Evolutionary conservation across 306 rosid genomes (phyloP), one percentile per base, ranked within the genome.

Genomic region (Astragalus glycyphyllos): DNA sequence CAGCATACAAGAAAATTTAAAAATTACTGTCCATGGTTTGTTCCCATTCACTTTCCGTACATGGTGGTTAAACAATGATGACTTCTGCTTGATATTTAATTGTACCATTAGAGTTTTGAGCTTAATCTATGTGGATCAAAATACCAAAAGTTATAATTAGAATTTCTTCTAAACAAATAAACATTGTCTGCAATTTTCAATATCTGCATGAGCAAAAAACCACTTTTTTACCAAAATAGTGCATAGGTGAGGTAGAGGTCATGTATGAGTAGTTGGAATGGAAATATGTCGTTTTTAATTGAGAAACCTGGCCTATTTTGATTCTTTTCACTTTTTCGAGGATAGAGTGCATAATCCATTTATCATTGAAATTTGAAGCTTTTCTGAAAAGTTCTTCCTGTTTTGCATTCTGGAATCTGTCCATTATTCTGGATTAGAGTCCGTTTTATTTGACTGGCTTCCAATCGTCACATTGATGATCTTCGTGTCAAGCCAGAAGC

Each of bases 1-100:
- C 86, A 86, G 95, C 89, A 90, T 90, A 78, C 98, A 94, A 82
- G 98, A 94, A 81, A 97, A 90, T 78, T 83, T 94, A 47, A 86
- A 74, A 62, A 85, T 94, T 75, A 86, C 97, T 55, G 92, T 83
- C 58, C 97, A 82, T 71, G 98, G 98, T 94, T 73, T 67, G 83
- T 74, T 61, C 72, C 69, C 58, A 50, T 51, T 58, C 65, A 58
- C 71, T 73, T 68, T 69, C 46, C 59, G 59, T 51, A 13, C 46
- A 49, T 58, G 32, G 41, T 46, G 34, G 53, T 67, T 65, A 72
- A 72, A 66, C 46, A 59, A 72, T 65, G 42, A 60, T 66, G 65
- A 58, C 16, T 50, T 65, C 14, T 54, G 56, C 50, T 79, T 58
- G 65, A 49, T 72, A 63, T 85, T 80, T 78, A 54, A 58, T 79